These are phyloP conservation scores for Ilyonectria sp. DNA, from an alignment of 2,329 filamentous ascomycete genomes.

Conservation along the genomic window DNA sequence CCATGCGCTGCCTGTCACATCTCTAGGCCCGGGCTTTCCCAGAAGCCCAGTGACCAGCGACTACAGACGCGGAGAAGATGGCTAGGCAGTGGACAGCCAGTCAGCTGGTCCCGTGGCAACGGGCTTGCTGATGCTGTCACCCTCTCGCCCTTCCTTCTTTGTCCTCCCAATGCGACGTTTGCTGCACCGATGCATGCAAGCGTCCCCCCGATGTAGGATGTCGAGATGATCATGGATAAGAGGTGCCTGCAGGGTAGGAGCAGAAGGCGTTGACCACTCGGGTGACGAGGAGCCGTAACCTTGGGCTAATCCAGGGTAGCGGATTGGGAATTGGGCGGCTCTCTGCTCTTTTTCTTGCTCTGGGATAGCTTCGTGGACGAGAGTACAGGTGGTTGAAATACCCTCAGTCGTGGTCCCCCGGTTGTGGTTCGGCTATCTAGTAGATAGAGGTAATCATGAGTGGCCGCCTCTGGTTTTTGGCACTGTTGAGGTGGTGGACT, in stretches of 20 bases:
- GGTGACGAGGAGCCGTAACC: neutral
- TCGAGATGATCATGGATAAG: neutral
- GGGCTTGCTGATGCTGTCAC: slow-evolving; percentile 11
- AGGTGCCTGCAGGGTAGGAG: neutral
- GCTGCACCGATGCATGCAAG: slow-evolving; percentile 5
- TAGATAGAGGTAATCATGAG: neutral
- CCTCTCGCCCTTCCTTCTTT: slow-evolving; percentile 4
- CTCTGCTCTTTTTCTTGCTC: too few species aligned
- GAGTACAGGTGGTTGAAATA: too few species aligned
- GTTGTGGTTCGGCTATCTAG: too few species aligned
- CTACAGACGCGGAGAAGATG: neutral
- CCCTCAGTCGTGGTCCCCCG: too few species aligned
- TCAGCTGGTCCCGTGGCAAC: slow-evolving; percentile 25
- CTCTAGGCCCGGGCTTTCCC: slow-evolving; percentile 11
- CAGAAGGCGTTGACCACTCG: neutral
- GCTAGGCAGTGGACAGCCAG: slow-evolving; percentile 8
- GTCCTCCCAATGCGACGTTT: slow-evolving; percentile 12
- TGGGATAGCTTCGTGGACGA: too few species aligned
- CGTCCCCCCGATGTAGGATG: neutral
- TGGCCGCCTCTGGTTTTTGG: neutral
- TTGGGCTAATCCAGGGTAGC: neutral
- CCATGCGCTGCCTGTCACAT: slow-evolving; percentile 31
- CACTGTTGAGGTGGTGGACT: neutral
- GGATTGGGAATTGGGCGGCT: neutral
- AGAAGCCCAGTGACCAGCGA: slow-evolving; percentile 18